Evolutionary conservation across 108 stramenopile species (phyloP).

Genomic region (Cyclotella baltica): DNA sequence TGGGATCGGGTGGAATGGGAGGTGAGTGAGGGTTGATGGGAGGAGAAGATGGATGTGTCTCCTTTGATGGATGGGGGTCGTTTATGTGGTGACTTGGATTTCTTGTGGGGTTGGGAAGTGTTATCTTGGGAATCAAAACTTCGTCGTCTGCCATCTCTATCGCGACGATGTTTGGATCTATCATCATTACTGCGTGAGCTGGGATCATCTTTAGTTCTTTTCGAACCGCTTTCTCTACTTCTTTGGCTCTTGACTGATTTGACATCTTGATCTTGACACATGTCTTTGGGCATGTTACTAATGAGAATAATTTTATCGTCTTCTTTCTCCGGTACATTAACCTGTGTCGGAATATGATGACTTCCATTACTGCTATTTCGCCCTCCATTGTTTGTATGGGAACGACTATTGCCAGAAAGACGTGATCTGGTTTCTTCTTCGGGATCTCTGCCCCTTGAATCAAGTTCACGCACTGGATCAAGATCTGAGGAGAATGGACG

Average conservation of each 20-base stretch:
- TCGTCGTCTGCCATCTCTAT: too few species aligned
- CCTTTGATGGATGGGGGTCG: neutral
- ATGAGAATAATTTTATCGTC: slow-evolving; percentile 13
- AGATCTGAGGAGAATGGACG: neutral
- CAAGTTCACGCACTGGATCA: neutral
- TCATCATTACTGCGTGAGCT: slow-evolving; percentile 3
- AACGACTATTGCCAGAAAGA: neutral
- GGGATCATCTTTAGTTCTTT: neutral
- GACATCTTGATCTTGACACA: slow-evolving; percentile 9
- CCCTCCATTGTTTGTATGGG: too few species aligned
- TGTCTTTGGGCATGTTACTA: slow-evolving; percentile 7
- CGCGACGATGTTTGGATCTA: neutral
- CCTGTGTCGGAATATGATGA: slow-evolving; percentile 1
- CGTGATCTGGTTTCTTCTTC: neutral
- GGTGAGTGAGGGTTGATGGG: slow-evolving; percentile 4
- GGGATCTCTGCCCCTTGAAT: slow-evolving; percentile 12
- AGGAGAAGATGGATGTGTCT: slow-evolving; percentile 4
- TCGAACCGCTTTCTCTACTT: neutral
- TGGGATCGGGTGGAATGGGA: neutral
- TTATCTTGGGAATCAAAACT: too few species aligned
- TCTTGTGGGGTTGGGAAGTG: too few species aligned
- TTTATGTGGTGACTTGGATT: too few species aligned
- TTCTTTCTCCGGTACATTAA: neutral
- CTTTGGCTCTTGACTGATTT: neutral
- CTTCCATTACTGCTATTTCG: neutral